These are phyloP conservation scores for Euphorbia corollata DNA, from an alignment of 441 rosid genomes.

Conservation along the genomic window DNA sequence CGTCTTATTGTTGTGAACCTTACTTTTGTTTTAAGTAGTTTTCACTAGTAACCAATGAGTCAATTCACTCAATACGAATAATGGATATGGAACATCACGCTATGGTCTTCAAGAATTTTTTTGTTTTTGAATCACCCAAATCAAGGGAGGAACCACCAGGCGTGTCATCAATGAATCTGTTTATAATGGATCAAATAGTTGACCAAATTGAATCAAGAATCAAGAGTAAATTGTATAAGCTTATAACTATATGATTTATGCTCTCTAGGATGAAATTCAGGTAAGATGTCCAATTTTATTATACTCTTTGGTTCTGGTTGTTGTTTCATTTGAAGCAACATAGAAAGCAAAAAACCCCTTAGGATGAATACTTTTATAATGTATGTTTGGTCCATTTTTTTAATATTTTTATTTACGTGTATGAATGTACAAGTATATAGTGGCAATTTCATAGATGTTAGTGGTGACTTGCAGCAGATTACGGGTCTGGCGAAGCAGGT, in stretches of 20 bases:
- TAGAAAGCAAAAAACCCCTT: neutral
- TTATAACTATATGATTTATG: neutral
- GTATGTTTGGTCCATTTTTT: neutral
- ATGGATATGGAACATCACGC: neutral
- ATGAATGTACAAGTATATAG: neutral
- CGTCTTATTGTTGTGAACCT: no score
- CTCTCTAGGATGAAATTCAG: neutral
- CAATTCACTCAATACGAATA: neutral
- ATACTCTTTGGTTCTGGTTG: neutral
- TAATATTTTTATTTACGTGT: neutral
- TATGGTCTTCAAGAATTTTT: neutral
- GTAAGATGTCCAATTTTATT: neutral
- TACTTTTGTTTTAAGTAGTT: neutral
- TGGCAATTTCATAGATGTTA: neutral
- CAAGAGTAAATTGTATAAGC: neutral
- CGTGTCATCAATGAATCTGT: neutral
- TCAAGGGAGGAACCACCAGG: neutral
- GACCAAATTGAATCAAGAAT: neutral
- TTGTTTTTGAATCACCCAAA: neutral
- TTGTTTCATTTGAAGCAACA: neutral
- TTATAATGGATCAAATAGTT: neutral
- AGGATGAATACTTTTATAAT: neutral
- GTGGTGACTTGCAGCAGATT: slow-evolving; percentile 86
- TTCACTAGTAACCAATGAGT: neutral
- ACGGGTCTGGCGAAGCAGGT: slow-evolving; percentile 89